phyloP scores from a whole-genome alignment of 345 rosid genomes.

The Pistacia integerrima region DNA sequence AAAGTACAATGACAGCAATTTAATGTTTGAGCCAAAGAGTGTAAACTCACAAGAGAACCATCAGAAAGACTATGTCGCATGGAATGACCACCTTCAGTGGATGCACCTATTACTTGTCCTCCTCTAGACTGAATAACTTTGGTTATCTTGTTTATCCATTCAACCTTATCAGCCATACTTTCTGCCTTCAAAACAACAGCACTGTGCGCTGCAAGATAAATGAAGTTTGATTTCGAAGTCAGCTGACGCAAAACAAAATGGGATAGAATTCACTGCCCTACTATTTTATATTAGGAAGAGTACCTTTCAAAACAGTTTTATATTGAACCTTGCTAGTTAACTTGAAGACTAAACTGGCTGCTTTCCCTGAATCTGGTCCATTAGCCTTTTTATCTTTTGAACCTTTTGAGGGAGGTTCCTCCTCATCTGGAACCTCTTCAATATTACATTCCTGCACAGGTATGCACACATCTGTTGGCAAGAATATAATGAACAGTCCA shows the following conservation, averaged over 20 bases:
- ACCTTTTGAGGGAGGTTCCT: conserved; percentile 68
- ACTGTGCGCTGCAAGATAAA: conserved; percentile 67
- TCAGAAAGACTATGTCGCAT: conserved; percentile 92
- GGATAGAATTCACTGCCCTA: not conserved
- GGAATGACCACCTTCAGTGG: conserved; percentile 40
- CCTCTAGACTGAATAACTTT: conserved; percentile 68
- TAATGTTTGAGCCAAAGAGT: not conserved
- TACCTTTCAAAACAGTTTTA: conserved; percentile 87
- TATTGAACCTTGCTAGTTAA: conserved; percentile 87
- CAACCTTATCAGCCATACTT: conserved; percentile 76
- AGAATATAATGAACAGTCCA: not conserved
- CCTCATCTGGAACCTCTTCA: conserved; percentile 84
- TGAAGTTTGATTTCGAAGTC: not conserved
- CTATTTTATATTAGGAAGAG: not conserved
- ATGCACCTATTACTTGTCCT: conserved; percentile 53
- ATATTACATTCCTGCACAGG: conserved; percentile 74
- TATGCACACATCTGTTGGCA: not conserved
- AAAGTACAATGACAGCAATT: not conserved
- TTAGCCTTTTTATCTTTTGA: conserved; percentile 82
- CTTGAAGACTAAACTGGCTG: conserved; percentile 73
- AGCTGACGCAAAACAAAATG: not conserved
- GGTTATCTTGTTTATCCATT: conserved; percentile 80
- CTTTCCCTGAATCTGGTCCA: conserved; percentile 74
- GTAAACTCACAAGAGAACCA: conserved; percentile 85
- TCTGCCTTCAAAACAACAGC: conserved; percentile 88